phyloP scores from a whole-genome alignment of 345 rosid species.

The Linum usitatissimum region DNA sequence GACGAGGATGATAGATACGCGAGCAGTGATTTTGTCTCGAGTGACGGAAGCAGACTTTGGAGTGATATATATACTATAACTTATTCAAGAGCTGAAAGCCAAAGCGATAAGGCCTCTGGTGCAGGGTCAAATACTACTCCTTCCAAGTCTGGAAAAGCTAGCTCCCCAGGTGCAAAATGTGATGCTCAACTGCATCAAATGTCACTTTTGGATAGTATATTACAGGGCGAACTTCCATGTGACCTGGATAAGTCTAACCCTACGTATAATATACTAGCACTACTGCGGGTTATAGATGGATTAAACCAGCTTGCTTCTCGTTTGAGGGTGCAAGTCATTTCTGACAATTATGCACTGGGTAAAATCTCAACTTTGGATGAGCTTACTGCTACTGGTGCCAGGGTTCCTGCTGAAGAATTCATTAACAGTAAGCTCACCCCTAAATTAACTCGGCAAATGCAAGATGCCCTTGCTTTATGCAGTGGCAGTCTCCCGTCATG shows the following conservation, averaged over 20 bases:
- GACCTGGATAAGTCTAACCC: slow-evolving; percentile 89
- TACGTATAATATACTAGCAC: slow-evolving; percentile 75
- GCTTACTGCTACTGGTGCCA: slow-evolving; percentile 35
- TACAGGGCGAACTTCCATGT: slow-evolving; percentile 85
- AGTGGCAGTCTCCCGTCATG: slow-evolving; percentile 98
- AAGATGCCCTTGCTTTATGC: slow-evolving; percentile 96
- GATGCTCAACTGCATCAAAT: slow-evolving; percentile 40
- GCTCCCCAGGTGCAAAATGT: slow-evolving; percentile 32
- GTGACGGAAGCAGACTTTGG: slow-evolving; percentile 90
- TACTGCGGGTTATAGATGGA: slow-evolving; percentile 81
- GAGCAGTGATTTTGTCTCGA: slow-evolving; percentile 66
- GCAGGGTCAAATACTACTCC: slow-evolving; percentile 50
- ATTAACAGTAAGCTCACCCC: slow-evolving; percentile 90
- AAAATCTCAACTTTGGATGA: slow-evolving; percentile 42
- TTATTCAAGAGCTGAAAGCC: slow-evolving; percentile 82
- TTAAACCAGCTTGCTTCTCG: slow-evolving; percentile 90
- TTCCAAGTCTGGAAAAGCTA: slow-evolving; percentile 47
- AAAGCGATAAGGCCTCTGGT: slow-evolving; percentile 48
- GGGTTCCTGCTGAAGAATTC: slow-evolving; percentile 74
- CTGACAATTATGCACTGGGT: slow-evolving; percentile 67
- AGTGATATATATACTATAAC: slow-evolving; percentile 80
- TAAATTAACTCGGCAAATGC: slow-evolving; percentile 92
- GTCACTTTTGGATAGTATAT: slow-evolving; percentile 86
- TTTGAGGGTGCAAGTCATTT: slow-evolving; percentile 51
- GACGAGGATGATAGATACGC: slow-evolving; percentile 86